Base-by-base conservation (phyloP, 2,329 filamentous ascomycete genomes). In the Rutstroemia sydowiana region DNA sequence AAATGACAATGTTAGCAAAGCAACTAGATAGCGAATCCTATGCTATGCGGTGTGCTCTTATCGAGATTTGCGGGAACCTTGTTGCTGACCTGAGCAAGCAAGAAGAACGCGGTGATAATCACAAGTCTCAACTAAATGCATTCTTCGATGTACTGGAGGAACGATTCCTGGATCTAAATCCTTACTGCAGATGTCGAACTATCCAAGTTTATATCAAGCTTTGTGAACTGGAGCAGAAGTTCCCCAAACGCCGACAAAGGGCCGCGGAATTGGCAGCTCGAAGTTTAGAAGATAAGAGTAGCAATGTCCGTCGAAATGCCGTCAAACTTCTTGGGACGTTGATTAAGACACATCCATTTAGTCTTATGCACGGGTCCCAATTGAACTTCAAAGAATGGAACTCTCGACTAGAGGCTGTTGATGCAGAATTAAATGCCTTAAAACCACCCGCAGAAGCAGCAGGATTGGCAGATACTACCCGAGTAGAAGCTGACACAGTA, bases 91-190 rank as follows among this genome's bases (percentile, higher is more conserved):
- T 98, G 40, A 95, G 87, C 70, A 92, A 87, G 65, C 86, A 95
- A 62, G 89, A 95, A 65, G 92, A 97, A 67, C 82, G 88, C 47
- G 88, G 85, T 62, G 92, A 97, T 61, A 93, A 93, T 66, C 85
- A 92, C 73, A 95, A 95, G 69, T 89, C 87, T 0, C 93, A 98
- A 67, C 86, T 98, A 55, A 93, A 95, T 60, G 90, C 91, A 18
- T 98, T 97, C 67, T 97, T 97, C 63, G 92, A 97, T 63, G 91
- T 97, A 0, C 75, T 98, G 2, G 91, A 98, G 66, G 92, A 97
- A 70, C 84, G 93, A 11, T 98, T 98, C 69, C 76, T 97, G 45
- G 93, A 98, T 63, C 81, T 95, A 64, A 98, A 97, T 68, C 95
- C 93, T 0, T 98, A 97, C 71, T 96, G 90, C 66, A 82, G 93